Evolutionary conservation across 2,329 filamentous ascomycete genomes (phyloP).

Genomic region (Epichloe glyceriae): DNA sequence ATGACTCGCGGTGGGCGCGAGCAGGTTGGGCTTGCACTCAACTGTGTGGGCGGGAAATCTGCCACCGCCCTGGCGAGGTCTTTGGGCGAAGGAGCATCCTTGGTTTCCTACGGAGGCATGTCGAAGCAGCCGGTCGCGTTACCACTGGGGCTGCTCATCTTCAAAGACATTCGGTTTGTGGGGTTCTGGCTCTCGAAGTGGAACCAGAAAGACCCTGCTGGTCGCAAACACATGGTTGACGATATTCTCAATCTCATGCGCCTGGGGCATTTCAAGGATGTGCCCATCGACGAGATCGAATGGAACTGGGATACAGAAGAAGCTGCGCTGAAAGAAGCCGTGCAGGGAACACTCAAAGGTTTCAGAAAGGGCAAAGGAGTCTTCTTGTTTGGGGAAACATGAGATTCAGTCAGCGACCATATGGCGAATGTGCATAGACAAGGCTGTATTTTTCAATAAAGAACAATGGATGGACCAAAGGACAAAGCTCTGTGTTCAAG

Average conservation of each 20-base stretch:
- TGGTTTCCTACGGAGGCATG: slow-evolving; percentile 97
- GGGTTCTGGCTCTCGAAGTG: slow-evolving; percentile 94
- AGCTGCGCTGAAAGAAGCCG: slow-evolving; percentile 53
- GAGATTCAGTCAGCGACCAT: neutral
- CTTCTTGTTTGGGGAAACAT: slow-evolving; percentile 63
- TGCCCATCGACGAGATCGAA: slow-evolving; percentile 65
- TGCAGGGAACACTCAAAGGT: slow-evolving; percentile 71
- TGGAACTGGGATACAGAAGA: slow-evolving; percentile 77
- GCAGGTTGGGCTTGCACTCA: slow-evolving; percentile 64
- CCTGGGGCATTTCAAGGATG: slow-evolving; percentile 66
- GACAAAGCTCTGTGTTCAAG: too few species aligned
- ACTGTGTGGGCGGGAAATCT: slow-evolving; percentile 85
- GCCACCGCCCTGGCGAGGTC: slow-evolving; percentile 67
- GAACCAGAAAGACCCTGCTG: slow-evolving; percentile 60
- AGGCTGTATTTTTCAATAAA: neutral
- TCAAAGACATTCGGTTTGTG: slow-evolving; percentile 77
- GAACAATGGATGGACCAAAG: too few species aligned
- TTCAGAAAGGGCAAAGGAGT: slow-evolving; percentile 83
- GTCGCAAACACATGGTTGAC: slow-evolving; percentile 69
- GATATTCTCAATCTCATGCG: slow-evolving; percentile 69
- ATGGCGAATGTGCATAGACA: neutral
- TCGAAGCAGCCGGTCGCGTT: slow-evolving; percentile 71
- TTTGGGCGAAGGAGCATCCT: slow-evolving; percentile 52
- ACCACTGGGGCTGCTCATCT: slow-evolving; percentile 78
- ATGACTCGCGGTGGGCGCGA: slow-evolving; percentile 62